Evolutionary conservation across 352 stramenopile genomes (phyloP).

Genomic region (Pythium aphanidermatum): DNA sequence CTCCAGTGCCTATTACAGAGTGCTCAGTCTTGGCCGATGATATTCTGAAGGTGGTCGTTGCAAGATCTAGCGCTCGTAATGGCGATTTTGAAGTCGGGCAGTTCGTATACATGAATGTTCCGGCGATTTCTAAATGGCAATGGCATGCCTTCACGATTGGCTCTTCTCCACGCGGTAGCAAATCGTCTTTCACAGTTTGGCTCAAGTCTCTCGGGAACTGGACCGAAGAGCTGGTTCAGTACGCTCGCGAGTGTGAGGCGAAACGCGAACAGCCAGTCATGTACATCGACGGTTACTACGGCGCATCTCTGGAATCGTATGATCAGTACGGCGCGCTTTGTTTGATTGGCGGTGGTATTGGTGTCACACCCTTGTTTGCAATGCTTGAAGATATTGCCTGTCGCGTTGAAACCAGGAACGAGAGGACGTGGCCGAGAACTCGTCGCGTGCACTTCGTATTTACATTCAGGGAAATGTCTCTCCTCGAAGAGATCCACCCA

Average conservation of each 20-base stretch:
- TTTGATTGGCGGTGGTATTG: conserved; percentile 30
- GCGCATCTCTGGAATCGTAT: conserved; percentile 25
- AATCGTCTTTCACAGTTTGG: conserved; percentile 26
- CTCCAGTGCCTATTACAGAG: conserved; percentile 9
- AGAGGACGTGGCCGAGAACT: conserved; percentile 35
- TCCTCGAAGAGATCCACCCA: conserved; percentile 31
- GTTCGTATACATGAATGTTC: conserved; percentile 43
- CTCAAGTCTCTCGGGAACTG: conserved; percentile 39
- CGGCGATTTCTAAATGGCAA: conserved; percentile 37
- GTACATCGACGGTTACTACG: conserved; percentile 45
- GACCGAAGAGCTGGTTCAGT: conserved; percentile 23
- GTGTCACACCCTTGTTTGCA: conserved; percentile 28
- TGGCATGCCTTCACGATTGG: conserved; percentile 49
- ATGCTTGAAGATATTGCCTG: conserved; percentile 31
- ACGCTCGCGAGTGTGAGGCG: conserved; percentile 28
- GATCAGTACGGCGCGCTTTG: conserved; percentile 29
- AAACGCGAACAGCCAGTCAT: conserved; percentile 20
- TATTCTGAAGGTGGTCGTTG: conserved; percentile 34
- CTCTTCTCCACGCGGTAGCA: conserved; percentile 24
- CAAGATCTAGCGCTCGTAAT: conserved; percentile 8
- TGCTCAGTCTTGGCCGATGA: too few species aligned
- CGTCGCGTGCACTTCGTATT: conserved; percentile 33
- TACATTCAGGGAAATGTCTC: conserved; percentile 29
- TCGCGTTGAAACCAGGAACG: conserved; percentile 7
- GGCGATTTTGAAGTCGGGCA: conserved; percentile 29